Conservation (phyloP, 2,329 filamentous ascomycete genomes). For the Penicillium italicum region DNA sequence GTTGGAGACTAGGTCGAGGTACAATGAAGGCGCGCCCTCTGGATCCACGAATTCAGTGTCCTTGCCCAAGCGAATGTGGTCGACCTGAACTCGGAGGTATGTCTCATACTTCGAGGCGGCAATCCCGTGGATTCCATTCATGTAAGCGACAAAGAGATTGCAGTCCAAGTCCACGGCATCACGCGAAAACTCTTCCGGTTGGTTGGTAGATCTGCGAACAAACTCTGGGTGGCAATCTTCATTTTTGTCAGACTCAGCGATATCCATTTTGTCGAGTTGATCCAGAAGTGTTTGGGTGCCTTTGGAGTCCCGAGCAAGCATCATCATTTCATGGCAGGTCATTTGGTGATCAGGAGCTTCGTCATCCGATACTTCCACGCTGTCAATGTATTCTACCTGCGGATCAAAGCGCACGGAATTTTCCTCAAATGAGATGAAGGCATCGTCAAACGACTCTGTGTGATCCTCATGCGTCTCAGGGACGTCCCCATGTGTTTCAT, state of each 20-base stretch:
- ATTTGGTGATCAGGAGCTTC: conserved; percentile 29
- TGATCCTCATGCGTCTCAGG: conserved; percentile 31
- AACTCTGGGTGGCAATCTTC: conserved; percentile 15
- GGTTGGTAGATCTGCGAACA: conserved; percentile 19
- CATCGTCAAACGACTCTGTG: conserved; percentile 34
- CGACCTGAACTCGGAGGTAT: conserved; percentile 33
- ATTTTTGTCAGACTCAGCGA: conserved; percentile 16
- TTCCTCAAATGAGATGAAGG: conserved; percentile 36
- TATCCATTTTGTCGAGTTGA: conserved; percentile 16
- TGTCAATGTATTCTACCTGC: conserved; percentile 36
- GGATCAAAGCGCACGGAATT: conserved; percentile 35
- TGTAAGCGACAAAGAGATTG: conserved; percentile 39
- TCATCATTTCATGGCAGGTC: conserved; percentile 43
- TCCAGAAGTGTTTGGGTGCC: conserved; percentile 18
- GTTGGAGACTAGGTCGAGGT: conserved; percentile 36
- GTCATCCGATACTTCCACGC: conserved; percentile 24
- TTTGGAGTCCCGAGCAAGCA: conserved; percentile 29
- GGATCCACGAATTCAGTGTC: conserved; percentile 33
- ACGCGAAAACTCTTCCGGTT: conserved; percentile 36
- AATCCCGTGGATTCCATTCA: conserved; percentile 43
- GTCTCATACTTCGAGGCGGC: conserved; percentile 32
- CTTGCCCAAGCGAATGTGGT: conserved; percentile 33
- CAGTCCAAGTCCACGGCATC: conserved; percentile 41
- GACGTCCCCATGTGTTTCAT: conserved; percentile 25
- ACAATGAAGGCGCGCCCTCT: conserved; percentile 31